Evolutionary conservation across 331 rosid species (phyloP).

Genomic region (Spiraea crenata): DNA sequence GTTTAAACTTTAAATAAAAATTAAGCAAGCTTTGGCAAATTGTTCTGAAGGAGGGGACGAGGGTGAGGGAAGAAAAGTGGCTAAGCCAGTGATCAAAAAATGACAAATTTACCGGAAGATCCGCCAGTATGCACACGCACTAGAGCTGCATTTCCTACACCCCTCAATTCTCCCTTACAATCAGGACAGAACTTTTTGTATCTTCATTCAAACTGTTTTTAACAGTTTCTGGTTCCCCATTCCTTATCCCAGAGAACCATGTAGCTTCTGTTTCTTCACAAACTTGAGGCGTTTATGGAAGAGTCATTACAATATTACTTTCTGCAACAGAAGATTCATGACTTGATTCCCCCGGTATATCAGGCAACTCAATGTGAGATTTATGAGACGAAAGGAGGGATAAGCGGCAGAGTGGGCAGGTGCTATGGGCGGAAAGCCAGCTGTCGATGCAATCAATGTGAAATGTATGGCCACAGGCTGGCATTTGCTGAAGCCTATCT

Average conservation of each 20-base stretch:
- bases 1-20: not conserved
- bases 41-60: not conserved
- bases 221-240: slow-evolving; percentile 6
- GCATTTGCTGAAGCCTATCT: slow-evolving; percentile 87
- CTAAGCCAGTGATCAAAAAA: not conserved
- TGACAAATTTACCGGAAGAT: slow-evolving; percentile 15
- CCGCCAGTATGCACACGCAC: slow-evolving; percentile 7
- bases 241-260: slow-evolving; percentile 6
- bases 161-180: slow-evolving; percentile 8
- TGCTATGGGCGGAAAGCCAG: slow-evolving; percentile 78
- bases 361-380: slow-evolving; percentile 20
- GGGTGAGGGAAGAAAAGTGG: not conserved
- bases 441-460: slow-evolving; percentile 84
- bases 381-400: slow-evolving; percentile 35
- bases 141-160: not conserved
- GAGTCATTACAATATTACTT: slow-evolving; percentile 5
- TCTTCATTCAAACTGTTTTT: slow-evolving; percentile 17
- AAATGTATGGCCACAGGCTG: slow-evolving; percentile 80
- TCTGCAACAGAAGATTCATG: slow-evolving; percentile 19
- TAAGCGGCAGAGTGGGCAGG: slow-evolving; percentile 93
- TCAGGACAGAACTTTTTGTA: slow-evolving; percentile 21
- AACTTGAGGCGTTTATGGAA: slow-evolving; percentile 16
- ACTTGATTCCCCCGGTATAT: slow-evolving; percentile 11
- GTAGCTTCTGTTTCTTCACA: slow-evolving; percentile 7
- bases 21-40: not conserved